Base-by-base conservation (phyloP, 1,284 basidiomycete genomes). In the Ustilago crameri region DNA sequence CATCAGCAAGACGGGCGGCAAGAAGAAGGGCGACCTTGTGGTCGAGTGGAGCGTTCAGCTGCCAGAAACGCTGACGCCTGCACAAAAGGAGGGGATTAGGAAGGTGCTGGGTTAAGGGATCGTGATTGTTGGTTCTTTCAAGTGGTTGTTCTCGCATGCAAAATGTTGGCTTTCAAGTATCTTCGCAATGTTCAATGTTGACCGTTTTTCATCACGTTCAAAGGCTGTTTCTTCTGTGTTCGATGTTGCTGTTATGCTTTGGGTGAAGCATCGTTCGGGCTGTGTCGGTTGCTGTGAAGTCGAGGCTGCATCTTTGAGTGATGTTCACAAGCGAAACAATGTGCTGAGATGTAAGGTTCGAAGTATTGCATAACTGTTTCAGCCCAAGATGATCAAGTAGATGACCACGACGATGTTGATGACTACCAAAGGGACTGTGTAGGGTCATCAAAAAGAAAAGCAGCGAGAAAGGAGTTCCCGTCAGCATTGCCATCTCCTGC, bases 41-140 rank as follows among this genome's bases (percentile, higher is more conserved):
- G 74, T 82, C 1, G 74, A 76, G 54, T 83, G 80, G 80, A 71
- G 74, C 44, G 71, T 83, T 9, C 63, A 75, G 43, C 38, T 83
- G 46, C 81, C 81, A 15, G 76, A 82, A 18, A 48, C 58, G 1
- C 46, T 83, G n/a, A 73, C 60, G 10, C 37, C 57, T 5, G 38
- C 66, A 10, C 79, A 83, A 64, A 71, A 60, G 45, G 53, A 67
- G 40, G 70, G 67, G 15, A 9, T 83, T 32, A 60, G 78, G 17
- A 66, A 64, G 23, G 76, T 78, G 1, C 57, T 83, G 5, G 65
- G 50, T 48, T 68, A 22, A 42, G 27, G 15, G 8, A 9, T n/a
- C 18, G n/a, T n/a, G n/a, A n/a, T n/a, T n/a, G n/a, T n/a, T n/a
- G n/a, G n/a, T n/a, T n/a, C n/a, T n/a, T n/a, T n/a, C n/a, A n/a